Base-by-base conservation (phyloP, 768 basidiomycete species). In the Boletus bicolor region DNA sequence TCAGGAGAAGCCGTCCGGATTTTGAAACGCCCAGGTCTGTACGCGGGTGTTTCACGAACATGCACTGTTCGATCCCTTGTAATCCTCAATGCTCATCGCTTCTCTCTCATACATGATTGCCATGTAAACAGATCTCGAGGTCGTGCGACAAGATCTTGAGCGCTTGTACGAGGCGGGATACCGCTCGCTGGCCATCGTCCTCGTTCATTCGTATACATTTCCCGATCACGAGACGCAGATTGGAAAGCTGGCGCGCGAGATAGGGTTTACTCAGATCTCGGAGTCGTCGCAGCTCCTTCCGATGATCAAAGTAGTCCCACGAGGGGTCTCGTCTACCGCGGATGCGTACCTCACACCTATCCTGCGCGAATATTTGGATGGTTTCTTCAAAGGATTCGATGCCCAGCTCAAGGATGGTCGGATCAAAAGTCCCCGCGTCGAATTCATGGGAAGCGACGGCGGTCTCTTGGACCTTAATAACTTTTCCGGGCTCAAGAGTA, bases 291-390 rank as follows among this genome's bases (percentile, higher is more conserved):
- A 86, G 57, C 78, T 95, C n/a, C 80, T 92, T 30, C 90, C 93
- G 3, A 93, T 93, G 90, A 95, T 96, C 77, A 93, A 93, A 73
- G 89, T 95, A 80, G 91, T 97, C 10, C 90, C 93, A 1, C 87
- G 95, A 0, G 95, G 93, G 2, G 85, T 89, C 10, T 96, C 93
- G 0, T 89, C 91, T 0, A 95, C 93, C 0, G 95, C 93, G 0
- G 95, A 98, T 63, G 95, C 95, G 1, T 98, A 98, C 70, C 84
- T 98, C 38, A 97, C 94, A 0, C 95, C 95, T 14, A 89, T 97
- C 58, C 73, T 97, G 26, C 72, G 78, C 10, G 80, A 84, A 12
- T 98, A 98, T 65, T 79, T 98, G 5, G 89, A 93, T 58, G 93
- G 93, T 0, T 98, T 98, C 77, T 96, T 94, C 72, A 72, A 75